Percentiles rank a stretch among this genome's conserved stretches.
phyloP scores from a whole-genome alignment of 495 filamentous ascomycete genomes.

The Penicillium tannophilum region DNA sequence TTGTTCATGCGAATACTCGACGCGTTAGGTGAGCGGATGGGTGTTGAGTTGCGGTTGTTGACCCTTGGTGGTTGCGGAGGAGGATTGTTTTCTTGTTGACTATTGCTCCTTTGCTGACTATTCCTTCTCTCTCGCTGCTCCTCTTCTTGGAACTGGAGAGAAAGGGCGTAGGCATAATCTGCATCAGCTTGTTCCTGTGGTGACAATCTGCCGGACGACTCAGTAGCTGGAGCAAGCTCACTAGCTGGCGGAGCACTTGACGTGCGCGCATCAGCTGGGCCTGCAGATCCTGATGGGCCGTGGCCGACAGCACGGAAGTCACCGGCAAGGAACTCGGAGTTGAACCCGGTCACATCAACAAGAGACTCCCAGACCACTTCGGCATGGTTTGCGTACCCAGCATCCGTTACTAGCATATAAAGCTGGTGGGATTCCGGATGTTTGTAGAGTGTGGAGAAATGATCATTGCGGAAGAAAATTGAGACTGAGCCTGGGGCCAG shows the following conservation, averaged over 20 bases:
- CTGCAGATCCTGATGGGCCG: constrained; percentile 32
- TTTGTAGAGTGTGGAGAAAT: constrained; percentile 90
- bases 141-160: constrained; percentile 50
- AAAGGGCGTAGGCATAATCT: constrained; percentile 51
- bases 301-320: constrained; percentile 85
- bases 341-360: constrained; percentile 82
- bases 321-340: constrained; percentile 81
- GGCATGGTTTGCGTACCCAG: constrained; percentile 82
- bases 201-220: constrained; percentile 24
- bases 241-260: constrained; percentile 28
- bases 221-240: constrained; percentile 5
- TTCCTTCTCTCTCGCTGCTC: constrained; percentile 29
- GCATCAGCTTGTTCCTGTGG: constrained; percentile 50
- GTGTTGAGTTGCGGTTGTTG: constrained; percentile 14
- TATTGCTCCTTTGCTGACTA: not conserved
- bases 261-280: constrained; percentile 29
- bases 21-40: constrained; percentile 12
- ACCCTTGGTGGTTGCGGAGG: not conserved
- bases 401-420: constrained; percentile 85
- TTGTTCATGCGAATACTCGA: constrained; percentile 22
- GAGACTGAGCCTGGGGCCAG: constrained; percentile 74
- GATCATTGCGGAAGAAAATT: constrained; percentile 95
- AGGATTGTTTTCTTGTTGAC: not conserved
- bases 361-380: constrained; percentile 97
- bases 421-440: constrained; percentile 71